Evolutionary conservation across 805 yeast genomes (phyloP), one percentile per base, ranked within the genome.

Genomic region (Novakomyces olei): DNA sequence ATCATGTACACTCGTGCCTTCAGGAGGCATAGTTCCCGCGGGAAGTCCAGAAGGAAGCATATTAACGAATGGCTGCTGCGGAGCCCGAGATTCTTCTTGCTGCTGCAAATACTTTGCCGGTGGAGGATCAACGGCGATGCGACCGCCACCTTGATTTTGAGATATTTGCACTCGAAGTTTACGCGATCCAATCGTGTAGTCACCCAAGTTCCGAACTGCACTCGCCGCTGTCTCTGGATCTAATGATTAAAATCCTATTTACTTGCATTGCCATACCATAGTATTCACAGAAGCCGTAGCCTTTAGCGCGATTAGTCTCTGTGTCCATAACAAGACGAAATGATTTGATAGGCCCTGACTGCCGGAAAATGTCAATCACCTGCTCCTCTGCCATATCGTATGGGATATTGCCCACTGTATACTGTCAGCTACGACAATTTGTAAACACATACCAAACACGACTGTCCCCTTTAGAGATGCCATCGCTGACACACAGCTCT

Each of bases 321-420:
- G 77, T 72, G 50, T 85, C 95, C 48, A 83, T 79, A 50, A 79
- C 63, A 45, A 85, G 62, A 47, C 73, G 72, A 37, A 80, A 57
- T 35, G 67, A 68, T 17, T 66, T 64, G 2, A 85, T 85, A 1
- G 95, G 94, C 1, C 95, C 96, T 14, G 2, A 79, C 88, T 2
- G 91, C 70, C 36, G 63, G 61, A 39, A 92, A 91, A 29, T 29
- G 14, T 29, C 44, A 42, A 67, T 53, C n/a, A 85, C 73, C 50
- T 83, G 95, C 44, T 81, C 92, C 49, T 85, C 96, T 0, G 94
- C 77, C 47, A 77, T 80, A 44, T 85, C 95, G 48, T 72, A 80
- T 1, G 96, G 96, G 26, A 85, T 76, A 10, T 79, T 73, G 2
- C 93, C 92, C 29, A 83, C 67, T 29, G 19, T 8, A 8, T 9